A percentile compares a stretch with the other conserved stretches of the same genome.
Evolutionary conservation across 305 asterid genomes (phyloP).

Genomic region (Fraxinus sp.): DNA sequence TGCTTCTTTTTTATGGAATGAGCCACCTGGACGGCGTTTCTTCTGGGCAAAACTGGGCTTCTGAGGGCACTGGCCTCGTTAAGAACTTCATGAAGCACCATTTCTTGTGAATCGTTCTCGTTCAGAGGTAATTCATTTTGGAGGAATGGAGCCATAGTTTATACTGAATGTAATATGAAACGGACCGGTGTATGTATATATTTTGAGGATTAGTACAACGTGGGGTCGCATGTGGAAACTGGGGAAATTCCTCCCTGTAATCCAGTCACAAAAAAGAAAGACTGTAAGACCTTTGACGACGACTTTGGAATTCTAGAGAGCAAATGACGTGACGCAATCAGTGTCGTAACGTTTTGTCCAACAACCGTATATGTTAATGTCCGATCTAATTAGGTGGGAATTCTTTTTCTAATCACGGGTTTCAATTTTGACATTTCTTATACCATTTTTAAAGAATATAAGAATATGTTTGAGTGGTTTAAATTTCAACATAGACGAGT

Average conservation of each 20-base stretch:
- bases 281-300: neutral
- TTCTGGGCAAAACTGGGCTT: conserved; percentile 20
- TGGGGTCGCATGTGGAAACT: neutral
- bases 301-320: conserved; percentile 8
- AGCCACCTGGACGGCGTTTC: conserved; percentile 29
- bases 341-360: neutral
- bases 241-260: neutral
- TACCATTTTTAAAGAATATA: neutral
- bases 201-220: neutral
- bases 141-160: conserved; percentile 24
- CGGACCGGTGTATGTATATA: conserved; percentile 5
- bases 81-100: conserved; percentile 42
- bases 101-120: conserved; percentile 69
- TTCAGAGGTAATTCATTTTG: conserved; percentile 43
- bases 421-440: neutral
- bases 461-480: too few species aligned
- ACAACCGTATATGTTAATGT: neutral
- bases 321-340: neutral
- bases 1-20: conserved; percentile 36
- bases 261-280: neutral
- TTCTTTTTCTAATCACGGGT: neutral
- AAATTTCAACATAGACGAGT: too few species aligned
- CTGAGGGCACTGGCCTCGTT: conserved; percentile 43
- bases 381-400: neutral
- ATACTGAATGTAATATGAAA: neutral